Evolutionary conservation across 116 monocot species (phyloP).

Genomic region (Papilionanthe hybrid): DNA sequence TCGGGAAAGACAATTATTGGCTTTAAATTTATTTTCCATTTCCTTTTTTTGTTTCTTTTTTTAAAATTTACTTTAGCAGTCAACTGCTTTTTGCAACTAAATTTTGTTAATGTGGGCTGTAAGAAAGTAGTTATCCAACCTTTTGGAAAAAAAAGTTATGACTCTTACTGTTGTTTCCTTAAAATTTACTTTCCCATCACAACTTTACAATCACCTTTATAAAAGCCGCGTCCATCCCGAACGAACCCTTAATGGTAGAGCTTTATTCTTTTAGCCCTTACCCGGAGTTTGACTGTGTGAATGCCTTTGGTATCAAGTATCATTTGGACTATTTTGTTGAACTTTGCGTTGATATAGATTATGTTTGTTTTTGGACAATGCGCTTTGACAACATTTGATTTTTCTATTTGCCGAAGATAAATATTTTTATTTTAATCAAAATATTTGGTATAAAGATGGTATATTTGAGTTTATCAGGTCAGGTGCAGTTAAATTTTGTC

Average conservation of each 20-base stretch:
- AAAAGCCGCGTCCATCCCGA: no score
- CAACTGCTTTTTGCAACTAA: no score
- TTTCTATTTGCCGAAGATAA: background rate
- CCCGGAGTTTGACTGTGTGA: background rate
- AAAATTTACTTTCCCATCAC: no score
- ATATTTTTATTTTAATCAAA: background rate
- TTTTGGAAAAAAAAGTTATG: no score
- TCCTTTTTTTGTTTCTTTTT: no score
- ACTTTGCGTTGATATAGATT: background rate
- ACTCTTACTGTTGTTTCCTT: no score
- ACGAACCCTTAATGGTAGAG: background rate
- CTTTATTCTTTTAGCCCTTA: background rate
- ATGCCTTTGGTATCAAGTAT: background rate
- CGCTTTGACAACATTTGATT: background rate
- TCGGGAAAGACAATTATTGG: no score
- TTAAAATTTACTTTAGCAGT: no score
- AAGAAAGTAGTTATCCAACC: no score
- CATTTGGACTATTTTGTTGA: background rate
- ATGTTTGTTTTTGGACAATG: background rate
- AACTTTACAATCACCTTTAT: no score
- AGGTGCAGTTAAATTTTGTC: background rate
- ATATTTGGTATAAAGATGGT: background rate
- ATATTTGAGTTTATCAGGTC: background rate
- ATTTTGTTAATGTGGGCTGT: no score
- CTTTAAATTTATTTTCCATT: no score